Percentiles rank a stretch among this genome's conserved stretches.
Conservation (phyloP, 371 early-diverging fungal genomes). For the Haplosporangium sp. region DNA sequence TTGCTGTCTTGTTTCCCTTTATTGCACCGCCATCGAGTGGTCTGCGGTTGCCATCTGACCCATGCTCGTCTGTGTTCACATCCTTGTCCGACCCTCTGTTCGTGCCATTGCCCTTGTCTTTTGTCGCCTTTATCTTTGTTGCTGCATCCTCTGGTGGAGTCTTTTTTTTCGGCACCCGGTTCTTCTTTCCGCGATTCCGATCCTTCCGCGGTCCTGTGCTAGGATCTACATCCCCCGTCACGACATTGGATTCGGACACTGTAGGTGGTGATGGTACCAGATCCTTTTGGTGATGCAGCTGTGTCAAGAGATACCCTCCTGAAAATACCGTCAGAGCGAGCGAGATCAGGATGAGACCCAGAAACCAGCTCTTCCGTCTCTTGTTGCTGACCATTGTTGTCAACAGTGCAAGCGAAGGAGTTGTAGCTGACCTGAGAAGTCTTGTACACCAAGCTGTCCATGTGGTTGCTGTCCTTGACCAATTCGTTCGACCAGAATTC, state of each 20-base stretch:
- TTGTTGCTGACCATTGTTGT: conserved; percentile 20
- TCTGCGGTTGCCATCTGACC: not conserved
- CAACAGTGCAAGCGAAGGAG: not conserved
- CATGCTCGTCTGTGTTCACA: not conserved
- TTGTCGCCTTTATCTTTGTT: too few species aligned
- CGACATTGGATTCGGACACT: not conserved
- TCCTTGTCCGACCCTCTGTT: not conserved
- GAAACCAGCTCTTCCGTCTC: conserved; percentile 42
- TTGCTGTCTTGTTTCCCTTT: not conserved
- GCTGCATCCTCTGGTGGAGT: not conserved
- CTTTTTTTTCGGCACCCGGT: conserved; percentile 5
- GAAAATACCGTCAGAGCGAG: conserved; percentile 33
- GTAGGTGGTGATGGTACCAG: conserved; percentile 1
- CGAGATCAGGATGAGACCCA: conserved; percentile 33
- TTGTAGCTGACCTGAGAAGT: too few species aligned
- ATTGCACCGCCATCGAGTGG: not conserved
- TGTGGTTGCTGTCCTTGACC: too few species aligned
- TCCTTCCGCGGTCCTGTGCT: conserved; percentile 23
- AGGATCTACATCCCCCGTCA: conserved; percentile 7
- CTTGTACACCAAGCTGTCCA: too few species aligned
- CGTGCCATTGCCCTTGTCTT: not conserved
- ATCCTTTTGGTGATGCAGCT: conserved; percentile 25
- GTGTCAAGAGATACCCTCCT: conserved; percentile 29
- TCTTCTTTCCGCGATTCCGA: conserved; percentile 22
- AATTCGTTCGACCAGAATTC: too few species aligned